phyloP scores from a whole-genome alignment of 2,329 filamentous ascomycete species.

The Verticillium alfalfae region DNA sequence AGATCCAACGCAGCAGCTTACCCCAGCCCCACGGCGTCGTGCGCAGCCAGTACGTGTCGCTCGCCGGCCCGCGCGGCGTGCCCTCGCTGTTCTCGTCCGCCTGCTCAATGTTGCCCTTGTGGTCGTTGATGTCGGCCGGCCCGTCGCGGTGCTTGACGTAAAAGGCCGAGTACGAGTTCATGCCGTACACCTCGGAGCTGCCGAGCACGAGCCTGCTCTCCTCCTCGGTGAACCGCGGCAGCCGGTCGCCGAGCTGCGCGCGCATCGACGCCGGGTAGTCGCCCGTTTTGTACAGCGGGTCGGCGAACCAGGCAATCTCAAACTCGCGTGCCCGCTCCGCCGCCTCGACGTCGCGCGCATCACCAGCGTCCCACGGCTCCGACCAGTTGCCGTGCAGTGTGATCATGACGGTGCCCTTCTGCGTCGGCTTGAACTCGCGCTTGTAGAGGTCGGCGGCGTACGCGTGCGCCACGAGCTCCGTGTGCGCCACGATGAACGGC shows the following conservation, averaged over 20 bases:
- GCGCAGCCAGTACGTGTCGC: constrained; percentile 75
- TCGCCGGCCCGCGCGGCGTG: constrained; percentile 72
- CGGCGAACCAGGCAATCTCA: constrained; percentile 81
- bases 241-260: constrained; percentile 70
- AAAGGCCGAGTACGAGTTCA: constrained; percentile 56
- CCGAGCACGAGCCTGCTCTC: constrained; percentile 67
- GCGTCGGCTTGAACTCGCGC: constrained; percentile 69
- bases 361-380: constrained; percentile 68
- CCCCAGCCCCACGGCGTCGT: constrained; percentile 73
- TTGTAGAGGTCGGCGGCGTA: constrained; percentile 76
- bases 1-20: constrained; percentile 70
- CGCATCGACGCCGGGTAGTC: constrained; percentile 79
- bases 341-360: constrained; percentile 70
- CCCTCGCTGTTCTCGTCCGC: constrained; percentile 66
- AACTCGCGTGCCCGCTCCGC: constrained; percentile 81
- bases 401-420: constrained; percentile 77
- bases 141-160: constrained; percentile 93
- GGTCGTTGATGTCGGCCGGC: constrained; percentile 58
- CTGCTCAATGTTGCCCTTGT: constrained; percentile 69
- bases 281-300: constrained; percentile 75
- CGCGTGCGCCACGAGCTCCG: constrained; percentile 74
- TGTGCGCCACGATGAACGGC: constrained; percentile 79
- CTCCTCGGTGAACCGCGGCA: constrained; percentile 69
- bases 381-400: constrained; percentile 84
- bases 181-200: constrained; percentile 58